Conservation (phyloP, 2,329 filamentous ascomycete species). For the Grosmannia serpens region DNA sequence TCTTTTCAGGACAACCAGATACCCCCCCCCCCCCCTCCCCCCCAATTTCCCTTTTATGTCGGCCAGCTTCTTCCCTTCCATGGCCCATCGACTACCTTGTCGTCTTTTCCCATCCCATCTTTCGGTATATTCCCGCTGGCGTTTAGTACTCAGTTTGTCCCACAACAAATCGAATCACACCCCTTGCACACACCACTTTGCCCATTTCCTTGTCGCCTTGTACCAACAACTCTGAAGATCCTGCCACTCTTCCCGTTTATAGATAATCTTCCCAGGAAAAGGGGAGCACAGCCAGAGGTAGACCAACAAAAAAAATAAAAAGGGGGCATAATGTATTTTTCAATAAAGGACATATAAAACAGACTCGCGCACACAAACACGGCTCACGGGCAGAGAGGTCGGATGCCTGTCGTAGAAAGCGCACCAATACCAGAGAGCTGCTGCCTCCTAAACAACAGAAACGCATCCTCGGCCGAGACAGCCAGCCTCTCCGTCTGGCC, state of each 20-base stretch:
- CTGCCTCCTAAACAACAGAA: not conserved
- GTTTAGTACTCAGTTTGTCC: not conserved
- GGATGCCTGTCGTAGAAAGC: not conserved
- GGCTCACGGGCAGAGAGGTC: not conserved
- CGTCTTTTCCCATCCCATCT: not conserved
- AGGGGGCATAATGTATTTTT: not conserved
- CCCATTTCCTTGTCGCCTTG: not conserved
- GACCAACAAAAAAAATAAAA: not conserved
- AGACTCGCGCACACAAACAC: not conserved
- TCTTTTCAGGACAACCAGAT: not conserved
- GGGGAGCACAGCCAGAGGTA: not conserved
- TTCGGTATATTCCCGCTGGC: not conserved
- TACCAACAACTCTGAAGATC: not conserved
- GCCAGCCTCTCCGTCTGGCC: not conserved
- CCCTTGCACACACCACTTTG: not conserved
- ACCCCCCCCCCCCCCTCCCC: not conserved
- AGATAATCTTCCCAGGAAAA: not conserved
- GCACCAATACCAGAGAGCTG: not conserved
- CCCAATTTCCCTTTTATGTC: not conserved
- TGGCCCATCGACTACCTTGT: no score
- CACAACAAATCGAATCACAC: no score
- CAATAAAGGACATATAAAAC: not conserved
- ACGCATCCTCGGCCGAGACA: not conserved
- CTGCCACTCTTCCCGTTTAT: not conserved
- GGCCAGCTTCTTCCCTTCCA: not conserved